Percentiles rank a stretch among this genome's conserved stretches.
Conservation (phyloP, 2,329 filamentous ascomycete genomes). For the Eurotiales sp. region DNA sequence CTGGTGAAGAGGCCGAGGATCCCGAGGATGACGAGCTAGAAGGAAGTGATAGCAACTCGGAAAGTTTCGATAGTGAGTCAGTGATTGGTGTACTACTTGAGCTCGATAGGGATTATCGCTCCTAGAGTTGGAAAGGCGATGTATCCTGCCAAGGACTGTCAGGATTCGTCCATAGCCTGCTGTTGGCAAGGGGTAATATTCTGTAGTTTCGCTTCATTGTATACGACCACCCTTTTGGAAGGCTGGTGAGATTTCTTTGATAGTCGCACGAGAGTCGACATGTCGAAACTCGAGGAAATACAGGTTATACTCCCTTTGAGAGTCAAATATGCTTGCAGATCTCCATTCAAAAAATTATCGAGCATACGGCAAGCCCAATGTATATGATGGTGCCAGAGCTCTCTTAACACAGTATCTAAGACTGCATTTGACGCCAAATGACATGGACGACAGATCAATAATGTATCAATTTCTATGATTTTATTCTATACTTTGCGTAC, state of each 20-base stretch:
- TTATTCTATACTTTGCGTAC: too few species aligned
- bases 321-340: not conserved
- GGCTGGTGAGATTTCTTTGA: too few species aligned
- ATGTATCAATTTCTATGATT: too few species aligned
- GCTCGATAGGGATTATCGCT: not conserved
- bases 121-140: constrained; percentile 8
- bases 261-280: constrained; percentile 3
- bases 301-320: not conserved
- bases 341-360: not conserved
- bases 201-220: too few species aligned
- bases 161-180: constrained; percentile 23
- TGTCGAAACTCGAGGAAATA: not conserved
- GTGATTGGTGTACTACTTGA: constrained; percentile 11
- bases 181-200: too few species aligned
- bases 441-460: too few species aligned
- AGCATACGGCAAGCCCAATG: too few species aligned
- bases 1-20: constrained; percentile 18
- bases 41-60: constrained; percentile 19
- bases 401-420: too few species aligned
- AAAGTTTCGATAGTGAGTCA: constrained; percentile 12
- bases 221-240: too few species aligned
- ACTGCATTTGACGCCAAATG: not conserved
- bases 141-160: too few species aligned
- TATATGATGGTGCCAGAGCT: too few species aligned
- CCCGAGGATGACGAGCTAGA: constrained; percentile 24